Evolutionary conservation across 2,329 filamentous ascomycete genomes (phyloP).

Genomic region (Claviceps fusiformis): DNA sequence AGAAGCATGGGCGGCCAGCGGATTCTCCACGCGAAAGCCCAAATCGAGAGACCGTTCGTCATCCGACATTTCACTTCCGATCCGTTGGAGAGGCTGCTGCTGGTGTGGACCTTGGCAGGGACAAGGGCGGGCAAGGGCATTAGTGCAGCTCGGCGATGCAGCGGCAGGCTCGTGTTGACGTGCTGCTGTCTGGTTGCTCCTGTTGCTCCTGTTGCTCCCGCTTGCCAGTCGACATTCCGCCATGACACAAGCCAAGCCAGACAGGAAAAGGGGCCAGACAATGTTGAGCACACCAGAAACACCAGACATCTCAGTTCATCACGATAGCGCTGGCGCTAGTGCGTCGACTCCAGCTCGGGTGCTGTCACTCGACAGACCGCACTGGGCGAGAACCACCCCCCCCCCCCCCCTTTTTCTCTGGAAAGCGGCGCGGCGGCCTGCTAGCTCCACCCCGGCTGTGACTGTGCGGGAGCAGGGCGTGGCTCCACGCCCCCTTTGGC

Average conservation of each 20-base stretch:
- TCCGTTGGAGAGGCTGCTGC: not conserved
- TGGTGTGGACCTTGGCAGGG: not conserved
- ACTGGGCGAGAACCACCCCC: too few relatives aligned
- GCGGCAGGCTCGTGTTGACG: constrained; percentile 1
- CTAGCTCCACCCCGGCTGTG: not conserved
- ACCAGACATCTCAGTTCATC: not conserved
- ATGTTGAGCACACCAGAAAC: not conserved
- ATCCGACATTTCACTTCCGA: constrained; percentile 1
- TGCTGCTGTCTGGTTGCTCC: not conserved
- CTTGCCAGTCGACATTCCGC: too few relatives aligned
- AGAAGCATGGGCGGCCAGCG: not conserved
- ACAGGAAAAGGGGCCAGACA: not conserved
- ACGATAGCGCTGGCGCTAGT: constrained; percentile 1
- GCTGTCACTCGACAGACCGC: not conserved
- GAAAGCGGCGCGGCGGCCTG: not conserved
- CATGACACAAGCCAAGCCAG: not conserved
- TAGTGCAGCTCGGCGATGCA: constrained; percentile 1
- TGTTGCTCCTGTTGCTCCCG: not conserved
- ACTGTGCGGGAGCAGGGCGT: not conserved
- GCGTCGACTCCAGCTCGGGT: not conserved
- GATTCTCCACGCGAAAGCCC: not conserved
- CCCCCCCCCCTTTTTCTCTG: not conserved
- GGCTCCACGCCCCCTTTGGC: not conserved
- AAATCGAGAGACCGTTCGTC: constrained; percentile 1
- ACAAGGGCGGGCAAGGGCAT: not conserved